Evolutionary conservation across 768 basidiomycete species (phyloP).

Genomic region (Suillus alpinus): DNA sequence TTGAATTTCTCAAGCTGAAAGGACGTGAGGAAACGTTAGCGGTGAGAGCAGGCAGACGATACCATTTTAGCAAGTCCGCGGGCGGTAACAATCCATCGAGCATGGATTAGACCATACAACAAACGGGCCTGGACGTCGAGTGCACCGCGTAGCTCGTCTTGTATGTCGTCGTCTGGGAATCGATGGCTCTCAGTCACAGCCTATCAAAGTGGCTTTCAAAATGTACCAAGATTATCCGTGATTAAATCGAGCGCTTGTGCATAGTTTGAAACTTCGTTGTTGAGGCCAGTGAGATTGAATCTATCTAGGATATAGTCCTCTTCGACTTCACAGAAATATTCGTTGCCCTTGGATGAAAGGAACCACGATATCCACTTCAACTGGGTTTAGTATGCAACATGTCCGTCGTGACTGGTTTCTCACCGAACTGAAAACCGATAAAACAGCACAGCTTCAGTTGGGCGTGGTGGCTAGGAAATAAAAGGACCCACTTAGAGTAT

Average conservation of each 20-base stretch:
- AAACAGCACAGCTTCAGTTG: neutral
- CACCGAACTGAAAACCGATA: conserved; percentile 22
- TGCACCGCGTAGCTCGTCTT: conserved; percentile 88
- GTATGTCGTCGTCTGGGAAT: conserved; percentile 81
- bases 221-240: conserved; percentile 88
- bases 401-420: conserved; percentile 18
- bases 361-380: conserved; percentile 97
- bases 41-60: neutral
- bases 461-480: conserved; percentile 1
- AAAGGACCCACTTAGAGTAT: conserved; percentile 78
- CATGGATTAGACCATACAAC: conserved; percentile 94
- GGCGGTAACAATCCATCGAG: conserved; percentile 94
- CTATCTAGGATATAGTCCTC: conserved; percentile 98
- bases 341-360: conserved; percentile 94
- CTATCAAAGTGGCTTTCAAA: neutral
- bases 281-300: conserved; percentile 96
- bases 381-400: conserved; percentile 15
- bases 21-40: neutral
- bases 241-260: conserved; percentile 92
- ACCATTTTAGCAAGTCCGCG: conserved; percentile 96
- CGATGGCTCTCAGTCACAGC: neutral
- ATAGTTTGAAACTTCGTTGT: conserved; percentile 95
- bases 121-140: conserved; percentile 92
- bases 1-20: conserved; percentile 93
- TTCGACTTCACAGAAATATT: conserved; percentile 99